Evolutionary conservation across 2,329 filamentous ascomycete genomes (phyloP), one percentile per base, ranked within the genome.

Genomic region (Colletotrichum aenigma): DNA sequence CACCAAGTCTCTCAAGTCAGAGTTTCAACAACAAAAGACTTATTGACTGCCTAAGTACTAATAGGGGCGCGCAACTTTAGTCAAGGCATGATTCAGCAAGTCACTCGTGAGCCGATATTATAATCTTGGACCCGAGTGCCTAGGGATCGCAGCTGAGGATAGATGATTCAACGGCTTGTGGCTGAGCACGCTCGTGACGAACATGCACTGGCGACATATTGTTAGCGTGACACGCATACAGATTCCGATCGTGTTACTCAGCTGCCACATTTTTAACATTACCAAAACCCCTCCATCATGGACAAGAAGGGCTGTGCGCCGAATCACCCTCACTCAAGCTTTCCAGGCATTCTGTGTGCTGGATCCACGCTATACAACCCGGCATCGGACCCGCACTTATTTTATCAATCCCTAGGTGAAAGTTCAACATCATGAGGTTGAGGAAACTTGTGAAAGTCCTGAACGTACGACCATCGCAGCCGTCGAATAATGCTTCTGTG

Each of bases 211-310:
- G 38, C 16, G 36, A 38, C 36, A 43, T 43, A 10, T 43, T 18
- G 8, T 3, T 43, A n/a, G 8, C 38, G 5, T 18, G 38, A 4
- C 38, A 10, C 12, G 8, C 38, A n/a, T 12, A 43, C 5, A 43
- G 3, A 43, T 43, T 18, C 3, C 3, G 38, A 10, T n/a, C 38
- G 8, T 43, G 9, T 43, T 12, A 18, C 38, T 43, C 18, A n/a
- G 18, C 0, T 6, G 38, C 18, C 18, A n/a, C 4, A 5, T n/a
- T 43, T 43, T 5, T 6, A 10, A n/a, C 18, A 3, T 2, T n/a
- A 43, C 4, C 4, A n/a, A 18, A 43, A 43, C 5, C 9, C 16
- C 38, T n/a, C 2, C 9, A 43, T n/a, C 38, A 43, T 6, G 1
- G 1, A 12, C 18, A 12, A 10, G 8, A 43, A 18, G 38, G 9